Percentiles rank a stretch among this genome's conserved stretches.
Evolutionary conservation across 73 alveolate genomes (phyloP).

Genomic region (Paraurostyla sp.): DNA sequence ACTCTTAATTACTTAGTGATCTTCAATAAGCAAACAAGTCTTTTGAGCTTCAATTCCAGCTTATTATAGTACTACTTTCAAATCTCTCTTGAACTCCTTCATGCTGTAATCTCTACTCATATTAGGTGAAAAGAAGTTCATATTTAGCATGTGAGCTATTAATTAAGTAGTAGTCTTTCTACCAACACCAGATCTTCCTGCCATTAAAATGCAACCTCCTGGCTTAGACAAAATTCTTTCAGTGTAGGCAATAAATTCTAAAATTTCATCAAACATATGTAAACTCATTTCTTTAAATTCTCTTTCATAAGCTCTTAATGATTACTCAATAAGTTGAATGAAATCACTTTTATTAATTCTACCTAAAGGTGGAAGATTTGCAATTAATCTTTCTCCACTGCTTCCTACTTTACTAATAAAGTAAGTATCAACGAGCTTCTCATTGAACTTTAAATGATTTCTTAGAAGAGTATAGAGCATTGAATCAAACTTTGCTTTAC

Average conservation of each 20-base stretch:
- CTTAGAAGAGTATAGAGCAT: slow-evolving; percentile 75
- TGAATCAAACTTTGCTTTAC: slow-evolving; percentile 86
- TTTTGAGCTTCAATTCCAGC: slow-evolving; percentile 95
- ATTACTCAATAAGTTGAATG: slow-evolving; percentile 73
- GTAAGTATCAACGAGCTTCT: slow-evolving; percentile 73
- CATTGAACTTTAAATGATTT: slow-evolving; percentile 75
- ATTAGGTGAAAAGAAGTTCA: slow-evolving; percentile 83
- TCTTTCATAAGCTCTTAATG: slow-evolving; percentile 90
- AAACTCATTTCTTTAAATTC: slow-evolving; percentile 94
- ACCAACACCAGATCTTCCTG: slow-evolving; percentile 99
- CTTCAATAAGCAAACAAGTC: slow-evolving; percentile 93
- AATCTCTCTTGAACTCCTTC: slow-evolving; percentile 96
- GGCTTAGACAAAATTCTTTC: slow-evolving; percentile 84
- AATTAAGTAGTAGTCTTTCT: slow-evolving; percentile 92
- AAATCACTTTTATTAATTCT: slow-evolving; percentile 83
- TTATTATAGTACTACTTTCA: slow-evolving; percentile 91
- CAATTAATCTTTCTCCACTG: slow-evolving; percentile 66
- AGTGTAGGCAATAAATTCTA: slow-evolving; percentile 80
- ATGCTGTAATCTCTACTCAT: slow-evolving; percentile 87
- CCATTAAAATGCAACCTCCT: slow-evolving; percentile 93
- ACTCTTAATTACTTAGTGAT: slow-evolving; percentile 95
- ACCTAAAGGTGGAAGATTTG: slow-evolving; percentile 67
- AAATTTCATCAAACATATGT: slow-evolving; percentile 88
- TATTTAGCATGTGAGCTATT: slow-evolving; percentile 85
- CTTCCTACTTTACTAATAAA: slow-evolving; percentile 78